Conservation (phyloP, 495 filamentous ascomycete species). For the Evansstolkia leycettana region DNA sequence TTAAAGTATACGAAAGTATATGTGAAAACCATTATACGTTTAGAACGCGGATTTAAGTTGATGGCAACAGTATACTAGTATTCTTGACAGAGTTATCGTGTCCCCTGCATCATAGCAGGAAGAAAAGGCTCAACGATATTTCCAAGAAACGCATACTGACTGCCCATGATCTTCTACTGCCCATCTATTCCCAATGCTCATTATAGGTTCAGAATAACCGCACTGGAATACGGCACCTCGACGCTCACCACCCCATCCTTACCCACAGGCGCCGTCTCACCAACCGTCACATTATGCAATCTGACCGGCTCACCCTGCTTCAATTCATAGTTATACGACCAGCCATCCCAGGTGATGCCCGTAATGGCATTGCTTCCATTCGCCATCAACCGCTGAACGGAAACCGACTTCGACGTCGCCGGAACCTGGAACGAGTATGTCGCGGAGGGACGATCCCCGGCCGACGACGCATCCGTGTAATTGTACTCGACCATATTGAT, state of each 20-base stretch:
- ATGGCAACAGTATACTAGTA: too few relatives aligned
- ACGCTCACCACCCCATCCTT: conserved; percentile 32
- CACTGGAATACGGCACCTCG: conserved; percentile 38
- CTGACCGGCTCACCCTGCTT: conserved; percentile 40
- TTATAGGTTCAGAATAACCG: conserved; percentile 31
- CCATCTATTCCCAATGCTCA: too few relatives aligned
- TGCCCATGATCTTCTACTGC: too few relatives aligned
- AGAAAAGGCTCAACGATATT: too few relatives aligned
- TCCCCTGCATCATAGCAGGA: too few relatives aligned
- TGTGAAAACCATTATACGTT: too few relatives aligned
- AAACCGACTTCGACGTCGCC: conserved; percentile 5
- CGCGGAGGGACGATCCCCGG: conserved; percentile 11
- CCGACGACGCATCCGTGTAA: conserved; percentile 22
- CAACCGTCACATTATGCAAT: conserved; percentile 43
- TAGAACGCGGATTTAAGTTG: too few relatives aligned
- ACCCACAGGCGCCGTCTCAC: conserved; percentile 35
- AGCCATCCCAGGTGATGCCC: conserved; percentile 50
- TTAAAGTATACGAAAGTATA: too few relatives aligned
- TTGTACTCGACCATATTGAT: conserved; percentile 52
- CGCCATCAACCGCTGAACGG: conserved; percentile 39
- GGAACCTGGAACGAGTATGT: conserved; percentile 37
- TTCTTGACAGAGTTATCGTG: too few relatives aligned
- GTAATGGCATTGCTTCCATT: conserved; percentile 54
- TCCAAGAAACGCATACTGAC: too few relatives aligned
- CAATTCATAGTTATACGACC: conserved; percentile 52